Base-by-base conservation (phyloP, 306 rosid genomes). In the Malus sylvestris region DNA sequence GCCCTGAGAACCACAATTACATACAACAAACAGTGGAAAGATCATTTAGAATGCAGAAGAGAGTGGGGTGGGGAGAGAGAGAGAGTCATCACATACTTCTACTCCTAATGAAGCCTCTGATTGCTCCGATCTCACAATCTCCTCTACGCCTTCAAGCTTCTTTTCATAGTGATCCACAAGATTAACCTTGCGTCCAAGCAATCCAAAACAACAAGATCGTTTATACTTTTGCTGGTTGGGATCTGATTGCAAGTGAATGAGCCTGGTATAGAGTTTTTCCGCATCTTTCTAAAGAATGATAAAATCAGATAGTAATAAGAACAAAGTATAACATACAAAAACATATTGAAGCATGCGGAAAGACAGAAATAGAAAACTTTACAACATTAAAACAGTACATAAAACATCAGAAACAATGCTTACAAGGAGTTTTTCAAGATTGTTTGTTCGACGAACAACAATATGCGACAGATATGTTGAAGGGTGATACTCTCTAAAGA, bases 401-500 rank as follows among this genome's bases (percentile, higher is more conserved):
- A 74, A 73, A 63, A 81, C 71, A 73, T 62, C 20, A 68, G 72
- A 46, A 8, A 61, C 58, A 35, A 76, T 63, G 20, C 96, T 92
- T 84, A 89, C 99, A 76, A 88, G 74, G 80, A 95, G 97, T 45
- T 42, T 78, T 71, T 76, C 83, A 68, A 92, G 86, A 70, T 83
- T 87, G 79, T 60, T 86, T 76, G 98, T 88, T 32, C 82, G 90
- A 71, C 72, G 91, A 78, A 95, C 83, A 79, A 95, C 98, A 18
- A 79, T 59, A 58, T 91, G 92, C 38, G 97, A 89, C 71, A 95
- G 76, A 89, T 92, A 95, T 25, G 88, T 83, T 72, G 90, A 87
- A 67, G 98, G 93, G 77, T 95, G 89, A 78, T 84, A 81, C 74
- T 92, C 96, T 8, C 51, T 78, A 81, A 95, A 95, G 87, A 92